Percentiles rank a stretch among this genome's conserved stretches.
Evolutionary conservation across 768 basidiomycete species (phyloP).

Genomic region (Termitomyces sp.): DNA sequence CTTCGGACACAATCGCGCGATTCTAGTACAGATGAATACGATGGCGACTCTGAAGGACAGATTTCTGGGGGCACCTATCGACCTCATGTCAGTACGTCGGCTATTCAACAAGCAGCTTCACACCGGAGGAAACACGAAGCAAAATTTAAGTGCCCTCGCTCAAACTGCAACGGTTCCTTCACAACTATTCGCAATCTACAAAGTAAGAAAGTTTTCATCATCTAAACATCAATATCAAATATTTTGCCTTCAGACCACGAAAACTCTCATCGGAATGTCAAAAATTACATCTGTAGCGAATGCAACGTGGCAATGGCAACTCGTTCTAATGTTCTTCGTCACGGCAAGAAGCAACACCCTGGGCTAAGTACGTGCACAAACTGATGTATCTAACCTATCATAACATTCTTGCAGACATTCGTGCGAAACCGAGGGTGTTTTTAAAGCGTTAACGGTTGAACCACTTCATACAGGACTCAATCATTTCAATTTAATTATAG

Average conservation of each 20-base stretch:
- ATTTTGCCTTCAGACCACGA: slow-evolving; percentile 8
- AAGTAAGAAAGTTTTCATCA: neutral
- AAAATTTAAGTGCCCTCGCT: neutral
- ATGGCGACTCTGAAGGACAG: neutral
- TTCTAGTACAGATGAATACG: neutral
- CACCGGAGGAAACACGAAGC: slow-evolving; percentile 1
- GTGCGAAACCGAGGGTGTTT: neutral
- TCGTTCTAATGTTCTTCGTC: slow-evolving; percentile 7
- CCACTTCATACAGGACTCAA: neutral
- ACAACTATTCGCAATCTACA: slow-evolving; percentile 2
- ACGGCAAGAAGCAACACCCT: slow-evolving; percentile 7
- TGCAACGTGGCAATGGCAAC: slow-evolving; percentile 7
- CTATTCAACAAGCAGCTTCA: slow-evolving; percentile 1
- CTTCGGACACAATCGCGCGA: neutral
- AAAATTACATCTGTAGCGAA: slow-evolving; percentile 6
- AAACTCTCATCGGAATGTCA: slow-evolving; percentile 10
- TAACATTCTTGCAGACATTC: neutral
- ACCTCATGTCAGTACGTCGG: neutral
- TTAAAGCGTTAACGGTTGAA: neutral
- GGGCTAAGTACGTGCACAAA: neutral
- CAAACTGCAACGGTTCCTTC: neutral
- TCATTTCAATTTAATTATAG: neutral
- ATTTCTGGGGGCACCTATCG: neutral
- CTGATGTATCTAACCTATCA: neutral
- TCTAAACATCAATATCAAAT: neutral